Percentiles rank a stretch among this genome's conserved stretches.
phyloP scores from a whole-genome alignment of 75 land plant genomes.

The Chamaecyparis obtusa region DNA sequence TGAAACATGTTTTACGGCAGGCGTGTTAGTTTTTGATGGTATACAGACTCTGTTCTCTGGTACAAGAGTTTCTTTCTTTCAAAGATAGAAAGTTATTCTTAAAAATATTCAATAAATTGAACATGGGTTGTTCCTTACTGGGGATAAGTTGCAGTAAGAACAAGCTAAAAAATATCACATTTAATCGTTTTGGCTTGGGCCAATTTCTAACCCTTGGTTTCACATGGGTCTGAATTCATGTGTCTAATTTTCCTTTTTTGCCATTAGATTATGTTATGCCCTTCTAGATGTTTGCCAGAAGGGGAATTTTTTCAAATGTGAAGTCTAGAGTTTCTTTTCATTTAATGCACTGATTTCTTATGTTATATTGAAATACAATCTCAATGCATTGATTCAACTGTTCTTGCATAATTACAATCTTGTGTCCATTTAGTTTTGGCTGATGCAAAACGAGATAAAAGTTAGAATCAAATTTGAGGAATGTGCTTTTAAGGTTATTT shows the following conservation, averaged over 20 bases:
- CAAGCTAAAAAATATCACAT: not conserved
- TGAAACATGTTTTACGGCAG: not conserved
- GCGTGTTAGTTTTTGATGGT: not conserved
- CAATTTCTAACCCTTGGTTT: not conserved
- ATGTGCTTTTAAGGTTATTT: no score
- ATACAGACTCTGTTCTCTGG: not conserved
- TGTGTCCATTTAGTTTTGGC: no score
- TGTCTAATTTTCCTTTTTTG: not conserved
- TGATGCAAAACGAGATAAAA: no score
- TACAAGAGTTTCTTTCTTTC: not conserved
- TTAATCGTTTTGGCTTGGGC: not conserved
- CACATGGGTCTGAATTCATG: not conserved
- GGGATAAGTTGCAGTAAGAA: not conserved
- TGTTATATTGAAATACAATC: no score
- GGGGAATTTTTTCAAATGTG: no score
- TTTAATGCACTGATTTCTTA: no score
- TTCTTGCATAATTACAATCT: no score
- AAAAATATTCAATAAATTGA: not conserved
- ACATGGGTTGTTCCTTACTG: not conserved
- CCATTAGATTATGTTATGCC: no score
- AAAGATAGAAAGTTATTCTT: not conserved
- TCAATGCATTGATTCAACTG: no score
- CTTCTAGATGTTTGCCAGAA: no score
- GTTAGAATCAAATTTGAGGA: no score
- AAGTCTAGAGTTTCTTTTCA: no score